These are phyloP conservation scores for Daldinia eschscholtzii DNA, from an alignment of 2,329 filamentous ascomycete species.

Conservation along the genomic window DNA sequence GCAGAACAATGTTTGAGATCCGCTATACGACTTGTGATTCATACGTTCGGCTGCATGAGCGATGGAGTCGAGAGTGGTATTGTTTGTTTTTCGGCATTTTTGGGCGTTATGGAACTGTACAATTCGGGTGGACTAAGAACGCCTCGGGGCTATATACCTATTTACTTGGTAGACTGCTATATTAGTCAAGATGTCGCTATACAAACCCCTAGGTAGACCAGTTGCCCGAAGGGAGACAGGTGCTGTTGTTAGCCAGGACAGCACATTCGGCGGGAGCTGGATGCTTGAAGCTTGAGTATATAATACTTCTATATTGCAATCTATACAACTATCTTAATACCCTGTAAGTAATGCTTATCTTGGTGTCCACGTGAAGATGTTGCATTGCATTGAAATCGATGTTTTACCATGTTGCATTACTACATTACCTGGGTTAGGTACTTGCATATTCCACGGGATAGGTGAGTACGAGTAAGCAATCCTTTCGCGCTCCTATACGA, in stretches of 20 bases:
- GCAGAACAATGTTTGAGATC: slow-evolving; percentile 25
- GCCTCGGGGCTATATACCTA: slow-evolving; percentile 8
- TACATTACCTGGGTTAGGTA: too few relatives aligned
- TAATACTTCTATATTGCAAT: not conserved
- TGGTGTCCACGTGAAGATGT: not conserved
- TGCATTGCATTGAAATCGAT: not conserved
- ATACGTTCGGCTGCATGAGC: slow-evolving; percentile 42
- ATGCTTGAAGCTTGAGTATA: slow-evolving; percentile 18
- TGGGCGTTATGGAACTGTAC: slow-evolving; percentile 26
- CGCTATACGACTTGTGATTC: slow-evolving; percentile 37
- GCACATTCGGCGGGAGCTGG: not conserved
- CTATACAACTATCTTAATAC: slow-evolving; percentile 6
- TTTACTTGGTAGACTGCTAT: slow-evolving; percentile 8
- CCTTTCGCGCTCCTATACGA: slow-evolving; percentile 4
- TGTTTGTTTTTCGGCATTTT: slow-evolving; percentile 13
- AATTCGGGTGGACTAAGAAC: slow-evolving; percentile 5
- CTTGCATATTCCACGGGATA: too few relatives aligned
- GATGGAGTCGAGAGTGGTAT: slow-evolving; percentile 37
- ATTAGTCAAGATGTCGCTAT: slow-evolving; percentile 17
- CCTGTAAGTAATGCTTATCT: slow-evolving; percentile 1
- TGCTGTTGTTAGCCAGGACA: not conserved
- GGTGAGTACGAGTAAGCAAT: too few relatives aligned
- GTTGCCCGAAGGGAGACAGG: not conserved
- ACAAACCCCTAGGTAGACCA: slow-evolving; percentile 7
- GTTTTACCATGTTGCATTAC: not conserved